Evolutionary conservation across 176 grass and related monocot species (phyloP).

Genomic region (Carex parvula): DNA sequence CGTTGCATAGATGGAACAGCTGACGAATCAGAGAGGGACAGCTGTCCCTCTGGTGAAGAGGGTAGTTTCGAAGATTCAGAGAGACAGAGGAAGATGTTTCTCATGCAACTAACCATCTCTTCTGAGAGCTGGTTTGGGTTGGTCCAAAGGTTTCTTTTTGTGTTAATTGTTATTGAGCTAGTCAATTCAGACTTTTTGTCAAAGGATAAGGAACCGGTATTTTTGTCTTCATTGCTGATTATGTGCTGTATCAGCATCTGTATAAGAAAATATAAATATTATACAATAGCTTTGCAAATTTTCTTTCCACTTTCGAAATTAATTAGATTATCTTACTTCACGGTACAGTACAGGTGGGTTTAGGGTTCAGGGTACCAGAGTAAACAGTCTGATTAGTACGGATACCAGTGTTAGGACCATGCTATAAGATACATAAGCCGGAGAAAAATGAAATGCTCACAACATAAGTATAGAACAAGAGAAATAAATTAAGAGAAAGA

Average conservation of each 20-base stretch:
- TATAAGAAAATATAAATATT: conserved; percentile 10
- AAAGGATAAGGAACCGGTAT: conserved; percentile 43
- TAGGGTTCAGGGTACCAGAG: not conserved
- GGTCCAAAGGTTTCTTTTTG: conserved; percentile 62
- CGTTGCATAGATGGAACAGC: conserved; percentile 46
- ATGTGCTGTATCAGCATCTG: conserved; percentile 21
- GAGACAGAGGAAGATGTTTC: conserved; percentile 85
- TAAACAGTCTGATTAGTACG: not conserved
- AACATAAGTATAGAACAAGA: not conserved
- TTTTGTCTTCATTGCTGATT: conserved; percentile 35
- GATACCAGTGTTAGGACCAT: not conserved
- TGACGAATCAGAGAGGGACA: conserved; percentile 79
- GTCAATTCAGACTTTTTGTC: conserved; percentile 33
- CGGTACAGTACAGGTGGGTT: not conserved
- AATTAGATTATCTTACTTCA: not conserved
- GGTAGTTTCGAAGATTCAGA: conserved; percentile 78
- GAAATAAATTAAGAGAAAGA: conserved; percentile 9
- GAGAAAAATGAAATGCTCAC: not conserved
- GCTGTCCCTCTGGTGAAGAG: conserved; percentile 63
- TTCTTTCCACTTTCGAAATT: not conserved
- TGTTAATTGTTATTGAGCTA: conserved; percentile 46
- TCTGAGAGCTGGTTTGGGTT: conserved; percentile 86
- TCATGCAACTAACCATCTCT: conserved; percentile 99
- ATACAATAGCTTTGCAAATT: not conserved
- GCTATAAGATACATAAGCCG: not conserved